Base-by-base conservation (phyloP, 1,284 basidiomycete genomes). In the Puccinia triticina region DNA sequence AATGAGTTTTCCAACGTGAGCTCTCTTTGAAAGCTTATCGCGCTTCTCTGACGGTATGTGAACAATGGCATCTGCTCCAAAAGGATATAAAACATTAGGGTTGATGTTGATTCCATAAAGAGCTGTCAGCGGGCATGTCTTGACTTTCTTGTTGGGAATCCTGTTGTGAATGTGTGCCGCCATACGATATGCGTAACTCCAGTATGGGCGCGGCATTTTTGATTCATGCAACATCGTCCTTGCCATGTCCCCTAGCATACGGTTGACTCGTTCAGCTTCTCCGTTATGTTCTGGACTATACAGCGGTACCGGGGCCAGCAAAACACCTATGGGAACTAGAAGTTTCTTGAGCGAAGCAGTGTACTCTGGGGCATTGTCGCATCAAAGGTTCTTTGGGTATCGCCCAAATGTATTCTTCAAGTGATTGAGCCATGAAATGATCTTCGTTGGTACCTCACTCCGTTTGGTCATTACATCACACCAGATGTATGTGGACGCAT, bases 271-370 rank as follows among this genome's bases (percentile, higher is more conserved):
- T n/a, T 79, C 50, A 16, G 77, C 77, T n/a, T 67, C 48, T 0
- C 50, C 66, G 50, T 79, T 79, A 18, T 79, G 77, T 69, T 79
- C 55, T 5, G 67, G 78, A 18, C 59, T 8, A n/a, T 73, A 73
- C 5, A 55, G 67, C 1, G 32, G 14, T 1, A n/a, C 8, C 18
- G 48, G 32, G 26, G 53, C 26, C 11, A 48, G 5, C 0, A 4
- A 18, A 0, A 80, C 55, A 0, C 78, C 78, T 29, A 74, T 1
- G 3, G 2, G 23, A 11, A 40, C 18, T 16, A 74, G 48, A 5
- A 0, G 2, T 40, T 74, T 74, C 53, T 21, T 37, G 0, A 74
- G 46, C 14, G 48, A 26, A 2, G 5, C 29, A 0, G 29, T 29
- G n/a, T n/a, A n/a, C n/a, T n/a, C n/a, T n/a, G n/a, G n/a, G n/a